Base-by-base conservation (phyloP, 331 rosid species). In the Spiraea crenata region DNA sequence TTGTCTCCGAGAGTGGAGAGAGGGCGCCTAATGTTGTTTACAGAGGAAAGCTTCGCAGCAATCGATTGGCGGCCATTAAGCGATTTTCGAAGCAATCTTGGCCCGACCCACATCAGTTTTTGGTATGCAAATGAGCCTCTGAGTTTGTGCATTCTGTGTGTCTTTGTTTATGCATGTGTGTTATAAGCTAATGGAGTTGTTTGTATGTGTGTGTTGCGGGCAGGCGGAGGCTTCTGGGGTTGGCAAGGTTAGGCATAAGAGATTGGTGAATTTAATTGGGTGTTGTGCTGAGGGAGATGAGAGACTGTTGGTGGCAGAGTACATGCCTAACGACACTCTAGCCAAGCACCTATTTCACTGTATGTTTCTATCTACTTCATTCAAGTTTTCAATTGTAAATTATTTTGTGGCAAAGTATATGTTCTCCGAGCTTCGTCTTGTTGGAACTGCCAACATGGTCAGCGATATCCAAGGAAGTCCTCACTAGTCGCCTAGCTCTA, bases 201-300 rank as follows among this genome's bases (percentile, higher is more conserved):
- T 41, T 51, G 57, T 17, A 57, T 74, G 40, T 57, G 41, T 76
- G 63, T 54, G 11, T 35, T 70, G 65, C n/a, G 34, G 35, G 55
- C 61, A 81, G 85, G 70, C 71, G 14, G 86, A 83, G 76, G 80
- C 82, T 57, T 42, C 79, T 5, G 82, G 81, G 41, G 82, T 82
- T 42, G 86, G 86, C 63, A 79, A 83, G 75, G 65, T 83, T 56
- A 60, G 87, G 39, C 78, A 76, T 63, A 76, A 76, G 57, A 73
- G 72, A 47, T 35, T 83, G 67, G 84, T 75, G 65, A 83, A 83
- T 76, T 67, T 83, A 41, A 68, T 83, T 52, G 87, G 87, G 20
- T 83, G 82, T 65, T 83, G 87, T 68, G 75, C 76, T 39, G 87
- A 83, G 39, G 87, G 87, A 15, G 84, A 83, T 59, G 84, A 83